Base-by-base conservation (phyloP, 805 yeast species). In the Tanozyma kutaoensis region DNA sequence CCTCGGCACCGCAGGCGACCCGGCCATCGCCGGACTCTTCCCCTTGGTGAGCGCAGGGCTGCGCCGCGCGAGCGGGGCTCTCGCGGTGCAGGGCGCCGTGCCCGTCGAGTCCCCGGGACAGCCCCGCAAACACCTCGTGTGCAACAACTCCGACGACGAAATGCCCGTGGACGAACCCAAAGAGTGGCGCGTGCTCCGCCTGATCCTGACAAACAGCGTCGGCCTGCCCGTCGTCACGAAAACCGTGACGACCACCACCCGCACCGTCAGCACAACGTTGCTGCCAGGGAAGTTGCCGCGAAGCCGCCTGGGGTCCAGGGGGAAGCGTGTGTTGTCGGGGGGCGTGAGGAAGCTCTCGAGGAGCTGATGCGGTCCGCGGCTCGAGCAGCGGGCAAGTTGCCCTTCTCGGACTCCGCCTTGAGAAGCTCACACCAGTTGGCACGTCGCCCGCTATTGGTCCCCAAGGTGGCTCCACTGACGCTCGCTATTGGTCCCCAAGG, bases 101-200 rank as follows among this genome's bases (percentile, higher is more conserved):
- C 98, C 97, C 4, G 68, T 69, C 37, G 82, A 82, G 27, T 82
- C 95, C 2, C 98, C 98, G 0, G 98, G 97, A 2, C 98, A 91
- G 52, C 98, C 98, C 22, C 69, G 96, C 45, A 88, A 88, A 43
- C 55, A 55, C 37, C 50, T 55, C 20, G 57, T 62, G 3, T 49
- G 58, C 5, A 46, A 60, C 30, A 62, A 62, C 36, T 56, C 66
- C 2, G 70, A 63, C 33, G 68, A 61, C 16, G 69, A 63, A 28
- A 36, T 32, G 12, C 28, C 28, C 13, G 39, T 26, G 14, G 26
- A 23, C 10, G 20, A 40, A 5, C 30, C 34, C 24, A 37, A 40
- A 28, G 54, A 51, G 28, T 52, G 66, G 59, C 58, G 51, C 35
- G 59, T 53, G 3, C 46, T 62, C 35, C 41, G 66, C 25, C 46